Conservation (phyloP, 306 rosid genomes). For the Sicyos baderoa region DNA sequence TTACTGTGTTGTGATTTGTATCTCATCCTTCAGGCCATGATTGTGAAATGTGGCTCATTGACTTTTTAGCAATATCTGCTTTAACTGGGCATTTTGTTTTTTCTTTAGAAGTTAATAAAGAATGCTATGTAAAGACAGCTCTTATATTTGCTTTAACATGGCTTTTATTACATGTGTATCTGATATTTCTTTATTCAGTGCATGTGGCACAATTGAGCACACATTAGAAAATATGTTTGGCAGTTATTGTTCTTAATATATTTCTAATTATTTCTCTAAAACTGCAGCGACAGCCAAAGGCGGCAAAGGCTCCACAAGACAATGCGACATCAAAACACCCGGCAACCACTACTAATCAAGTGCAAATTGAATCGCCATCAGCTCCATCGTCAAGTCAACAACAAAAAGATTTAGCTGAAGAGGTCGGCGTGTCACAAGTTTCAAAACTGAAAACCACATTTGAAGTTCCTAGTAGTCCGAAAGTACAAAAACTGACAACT, state of each 20-base stretch:
- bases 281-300: constrained; percentile 37
- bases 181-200: background rate
- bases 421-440: constrained; percentile 35
- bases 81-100: background rate
- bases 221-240: background rate
- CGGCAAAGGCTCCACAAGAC: constrained; percentile 33
- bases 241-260: background rate
- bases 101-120: background rate
- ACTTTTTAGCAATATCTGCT: background rate
- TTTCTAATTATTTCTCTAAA: background rate
- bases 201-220: background rate
- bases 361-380: constrained; percentile 34
- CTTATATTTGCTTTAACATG: background rate
- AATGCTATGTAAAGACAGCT: background rate
- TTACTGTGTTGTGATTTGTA: background rate
- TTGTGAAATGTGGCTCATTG: background rate
- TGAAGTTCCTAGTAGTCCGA: constrained; percentile 26
- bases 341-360: constrained; percentile 29
- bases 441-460: constrained; percentile 29
- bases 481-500: constrained; percentile 21
- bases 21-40: background rate
- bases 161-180: background rate
- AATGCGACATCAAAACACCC: constrained; percentile 28
- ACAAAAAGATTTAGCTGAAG: constrained; percentile 41
- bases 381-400: constrained; percentile 42